Evolutionary conservation across 768 basidiomycete species (phyloP), one percentile per base, ranked within the genome.

Genomic region (Suillus placidus): DNA sequence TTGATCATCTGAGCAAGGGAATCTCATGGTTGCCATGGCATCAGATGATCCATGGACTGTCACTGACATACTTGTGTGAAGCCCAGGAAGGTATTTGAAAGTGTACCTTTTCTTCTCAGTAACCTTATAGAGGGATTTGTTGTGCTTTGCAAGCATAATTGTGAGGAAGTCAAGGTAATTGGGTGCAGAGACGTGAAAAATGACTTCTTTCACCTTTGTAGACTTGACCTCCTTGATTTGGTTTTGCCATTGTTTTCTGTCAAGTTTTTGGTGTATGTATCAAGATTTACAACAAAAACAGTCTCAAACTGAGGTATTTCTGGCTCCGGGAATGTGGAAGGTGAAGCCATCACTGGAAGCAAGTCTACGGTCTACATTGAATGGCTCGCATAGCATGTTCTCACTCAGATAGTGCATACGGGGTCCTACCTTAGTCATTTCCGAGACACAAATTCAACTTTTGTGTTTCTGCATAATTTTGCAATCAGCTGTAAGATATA

Each of bases 91-190:
- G 26, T 57, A 57, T 6, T 63, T 62, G 47, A 62, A 62, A 18
- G 23, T 52, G 23, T 52, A 62, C 49, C 43, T 18, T 49, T 37
- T 62, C 61, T 62, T 52, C 47, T 52, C 61, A 3, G 47, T 47
- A 38, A 62, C 34, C 30, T 62, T 62, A 12, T 52, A 62, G 2
- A 35, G 32, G 4, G 43, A 42, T 35, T 62, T 62, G 16, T 37
- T 7, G 35, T 52, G 45, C 18, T 62, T 52, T 14, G 47, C 45
- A 9, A 62, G 61, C 43, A 62, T 47, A 18, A 8, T 62, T 18
- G 18, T 47, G 23, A 62, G 61, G 26, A 62, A 37, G 13, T 62
- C 18, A 3, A 62, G 45, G 47, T 62, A 62, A 35, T 62, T 62
- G 43, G 61, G 18, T 37, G 9, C 34, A 4, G 47, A 32, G 9